These are phyloP conservation scores for Thielaviopsis musarum DNA, from an alignment of 2,329 filamentous ascomycete species.

Conservation along the genomic window DNA sequence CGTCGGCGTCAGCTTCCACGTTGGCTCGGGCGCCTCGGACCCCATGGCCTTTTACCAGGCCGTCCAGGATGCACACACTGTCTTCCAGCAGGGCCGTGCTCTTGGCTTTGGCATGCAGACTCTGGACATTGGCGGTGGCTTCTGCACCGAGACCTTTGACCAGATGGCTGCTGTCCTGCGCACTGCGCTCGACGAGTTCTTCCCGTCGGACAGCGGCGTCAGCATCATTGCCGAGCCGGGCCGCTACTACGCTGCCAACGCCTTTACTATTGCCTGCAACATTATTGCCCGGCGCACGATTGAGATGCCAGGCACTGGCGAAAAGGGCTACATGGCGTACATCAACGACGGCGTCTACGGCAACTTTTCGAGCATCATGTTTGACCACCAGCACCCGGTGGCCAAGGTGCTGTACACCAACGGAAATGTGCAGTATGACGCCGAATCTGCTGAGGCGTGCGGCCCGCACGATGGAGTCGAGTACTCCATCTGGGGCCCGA, in stretches of 20 bases:
- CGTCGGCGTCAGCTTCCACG: slow-evolving; percentile 93
- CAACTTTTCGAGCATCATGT: slow-evolving; percentile 98
- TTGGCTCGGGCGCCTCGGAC: slow-evolving; percentile 89
- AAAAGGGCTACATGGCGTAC: slow-evolving; percentile 86
- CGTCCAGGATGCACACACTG: slow-evolving; percentile 69
- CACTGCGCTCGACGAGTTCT: slow-evolving; percentile 69
- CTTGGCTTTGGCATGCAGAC: slow-evolving; percentile 71
- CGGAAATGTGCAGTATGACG: slow-evolving; percentile 41
- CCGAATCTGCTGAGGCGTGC: slow-evolving; percentile 30
- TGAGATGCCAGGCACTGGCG: slow-evolving; percentile 45
- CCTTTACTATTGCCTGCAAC: slow-evolving; percentile 90
- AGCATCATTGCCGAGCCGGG: slow-evolving; percentile 91
- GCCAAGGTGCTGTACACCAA: slow-evolving; percentile 61
- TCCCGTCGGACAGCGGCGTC: slow-evolving; percentile 54
- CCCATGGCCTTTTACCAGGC: slow-evolving; percentile 83
- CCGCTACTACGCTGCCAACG: slow-evolving; percentile 84
- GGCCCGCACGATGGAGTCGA: slow-evolving; percentile 35
- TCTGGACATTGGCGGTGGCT: slow-evolving; percentile 87
- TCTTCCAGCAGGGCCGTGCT: slow-evolving; percentile 69
- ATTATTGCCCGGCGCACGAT: slow-evolving; percentile 90
- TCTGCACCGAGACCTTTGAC: slow-evolving; percentile 82
- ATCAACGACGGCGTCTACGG: slow-evolving; percentile 96
- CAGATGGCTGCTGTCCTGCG: slow-evolving; percentile 70
- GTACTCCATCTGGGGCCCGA: slow-evolving; percentile 96
- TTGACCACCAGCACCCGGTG: slow-evolving; percentile 85